A percentile compares a stretch with the other conserved stretches of the same genome.
Evolutionary conservation across 352 stramenopile genomes (phyloP).

Genomic region (Phytophthora fragariaefolia): DNA sequence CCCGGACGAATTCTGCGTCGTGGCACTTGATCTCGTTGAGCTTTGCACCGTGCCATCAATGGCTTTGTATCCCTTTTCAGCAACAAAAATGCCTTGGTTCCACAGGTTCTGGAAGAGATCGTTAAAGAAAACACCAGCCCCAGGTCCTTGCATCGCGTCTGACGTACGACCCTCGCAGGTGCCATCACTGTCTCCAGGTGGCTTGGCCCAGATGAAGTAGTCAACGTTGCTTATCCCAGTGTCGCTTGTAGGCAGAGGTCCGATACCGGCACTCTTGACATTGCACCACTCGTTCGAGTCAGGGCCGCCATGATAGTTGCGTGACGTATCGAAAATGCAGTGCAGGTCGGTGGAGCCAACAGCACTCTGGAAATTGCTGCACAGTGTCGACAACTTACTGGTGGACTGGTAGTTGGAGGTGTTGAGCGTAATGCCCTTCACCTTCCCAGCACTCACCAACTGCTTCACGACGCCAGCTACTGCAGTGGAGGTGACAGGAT

Average conservation of each 20-base stretch:
- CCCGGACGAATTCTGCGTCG: constrained; percentile 12
- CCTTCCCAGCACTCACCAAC: constrained; percentile 34
- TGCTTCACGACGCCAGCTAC: constrained; percentile 53
- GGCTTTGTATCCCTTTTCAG: constrained; percentile 39
- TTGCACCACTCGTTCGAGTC: constrained; percentile 74
- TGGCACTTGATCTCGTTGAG: constrained; percentile 15
- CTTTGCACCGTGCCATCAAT: constrained; percentile 46
- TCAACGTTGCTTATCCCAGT: constrained; percentile 65
- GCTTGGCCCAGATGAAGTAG: constrained; percentile 81
- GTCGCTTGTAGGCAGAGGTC: constrained; percentile 53
- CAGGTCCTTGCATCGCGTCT: constrained; percentile 59
- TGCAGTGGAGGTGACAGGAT: constrained; percentile 18
- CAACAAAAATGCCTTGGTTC: constrained; percentile 76
- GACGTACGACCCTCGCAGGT: constrained; percentile 48
- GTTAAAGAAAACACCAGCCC: constrained; percentile 63
- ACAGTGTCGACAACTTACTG: constrained; percentile 51
- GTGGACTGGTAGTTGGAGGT: constrained; percentile 81
- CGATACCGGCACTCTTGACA: constrained; percentile 63
- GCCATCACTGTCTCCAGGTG: constrained; percentile 68
- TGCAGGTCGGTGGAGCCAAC: constrained; percentile 43
- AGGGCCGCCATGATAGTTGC: constrained; percentile 58
- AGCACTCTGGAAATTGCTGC: constrained; percentile 63
- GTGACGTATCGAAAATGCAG: constrained; percentile 73
- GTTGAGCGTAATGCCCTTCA: constrained; percentile 81
- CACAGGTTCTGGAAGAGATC: constrained; percentile 62